A percentile compares a stretch with the other conserved stretches of the same genome.
Conservation (phyloP, 192 early-diverging fungal genomes). For the Coemansia reversa region DNA sequence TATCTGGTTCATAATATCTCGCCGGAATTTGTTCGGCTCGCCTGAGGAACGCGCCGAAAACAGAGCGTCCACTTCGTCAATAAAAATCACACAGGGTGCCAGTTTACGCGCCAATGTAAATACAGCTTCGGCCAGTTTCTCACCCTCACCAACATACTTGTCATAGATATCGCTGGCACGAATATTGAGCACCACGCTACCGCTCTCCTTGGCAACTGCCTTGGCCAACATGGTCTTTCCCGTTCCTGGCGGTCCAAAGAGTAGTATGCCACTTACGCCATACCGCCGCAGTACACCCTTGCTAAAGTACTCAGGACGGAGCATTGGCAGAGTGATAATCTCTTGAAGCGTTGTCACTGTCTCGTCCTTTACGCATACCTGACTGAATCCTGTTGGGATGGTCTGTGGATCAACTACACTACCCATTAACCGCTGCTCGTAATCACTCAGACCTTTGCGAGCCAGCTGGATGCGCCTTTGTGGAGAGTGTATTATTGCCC, state of each 20-base stretch:
- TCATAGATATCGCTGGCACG: constrained; percentile 76
- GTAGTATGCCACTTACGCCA: constrained; percentile 71
- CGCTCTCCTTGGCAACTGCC: constrained; percentile 80
- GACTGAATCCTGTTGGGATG: constrained; percentile 60
- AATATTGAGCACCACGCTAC: constrained; percentile 75
- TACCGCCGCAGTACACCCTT: constrained; percentile 67
- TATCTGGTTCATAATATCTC: constrained; percentile 90
- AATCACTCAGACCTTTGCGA: constrained; percentile 55
- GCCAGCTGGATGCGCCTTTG: constrained; percentile 47
- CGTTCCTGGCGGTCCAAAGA: constrained; percentile 86
- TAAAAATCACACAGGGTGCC: constrained; percentile 93
- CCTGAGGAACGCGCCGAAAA: constrained; percentile 69
- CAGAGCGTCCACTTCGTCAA: constrained; percentile 94
- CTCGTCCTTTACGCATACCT: constrained; percentile 70
- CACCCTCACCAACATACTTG: constrained; percentile 94
- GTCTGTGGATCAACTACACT: constrained; percentile 77
- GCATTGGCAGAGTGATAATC: constrained; percentile 73
- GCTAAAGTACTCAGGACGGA: constrained; percentile 75
- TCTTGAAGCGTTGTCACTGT: constrained; percentile 88
- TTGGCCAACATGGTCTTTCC: constrained; percentile 87
- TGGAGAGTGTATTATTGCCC: constrained; percentile 12
- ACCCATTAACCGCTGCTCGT: constrained; percentile 75
- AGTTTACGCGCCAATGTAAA: constrained; percentile 91
- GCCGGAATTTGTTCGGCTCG: constrained; percentile 60
- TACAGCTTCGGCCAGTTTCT: constrained; percentile 93